phyloP scores from a whole-genome alignment of 2,329 filamentous ascomycete species.

The Fusarium sp. region DNA sequence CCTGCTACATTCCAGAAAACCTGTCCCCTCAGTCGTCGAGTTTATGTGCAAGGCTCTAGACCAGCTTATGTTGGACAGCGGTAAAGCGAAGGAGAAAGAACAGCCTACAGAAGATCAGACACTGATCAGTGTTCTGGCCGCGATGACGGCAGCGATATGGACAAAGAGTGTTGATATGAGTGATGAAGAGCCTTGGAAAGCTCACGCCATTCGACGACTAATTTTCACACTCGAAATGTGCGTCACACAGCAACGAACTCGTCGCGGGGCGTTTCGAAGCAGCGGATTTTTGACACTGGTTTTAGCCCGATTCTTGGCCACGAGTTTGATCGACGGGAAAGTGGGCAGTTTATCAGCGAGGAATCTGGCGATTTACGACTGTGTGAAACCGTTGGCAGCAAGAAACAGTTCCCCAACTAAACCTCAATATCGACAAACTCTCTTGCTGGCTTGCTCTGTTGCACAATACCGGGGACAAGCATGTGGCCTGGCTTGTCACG shows the following conservation, averaged over 20 bases:
- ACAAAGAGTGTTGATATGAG: conserved; percentile 19
- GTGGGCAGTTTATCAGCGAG: conserved; percentile 24
- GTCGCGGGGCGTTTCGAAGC: conserved; percentile 6
- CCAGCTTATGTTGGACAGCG: conserved; percentile 29
- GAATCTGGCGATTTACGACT: conserved; percentile 34
- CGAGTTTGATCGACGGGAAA: conserved; percentile 26
- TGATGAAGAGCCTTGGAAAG: conserved; percentile 6
- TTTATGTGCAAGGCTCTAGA: conserved; percentile 40
- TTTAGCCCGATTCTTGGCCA: conserved; percentile 43
- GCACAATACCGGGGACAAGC: conserved; percentile 58
- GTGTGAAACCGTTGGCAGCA: conserved; percentile 27
- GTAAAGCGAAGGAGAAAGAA: background rate
- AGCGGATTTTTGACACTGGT: conserved; percentile 38
- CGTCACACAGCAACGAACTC: conserved; percentile 25
- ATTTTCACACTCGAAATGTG: conserved; percentile 41
- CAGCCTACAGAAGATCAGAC: conserved; percentile 35
- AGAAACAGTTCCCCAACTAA: conserved; percentile 21
- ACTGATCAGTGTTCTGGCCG: conserved; percentile 44
- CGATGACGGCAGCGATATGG: conserved; percentile 41
- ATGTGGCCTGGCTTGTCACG: conserved; percentile 49
- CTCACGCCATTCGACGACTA: conserved; percentile 36
- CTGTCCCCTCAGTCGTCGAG: conserved; percentile 30
- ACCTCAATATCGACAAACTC: conserved; percentile 42
- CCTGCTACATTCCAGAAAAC: conserved; percentile 34
- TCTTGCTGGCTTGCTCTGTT: conserved; percentile 55